A percentile compares a stretch with the other conserved stretches of the same genome.
Conservation (phyloP, 768 basidiomycete genomes). For the Mycena maculata region DNA sequence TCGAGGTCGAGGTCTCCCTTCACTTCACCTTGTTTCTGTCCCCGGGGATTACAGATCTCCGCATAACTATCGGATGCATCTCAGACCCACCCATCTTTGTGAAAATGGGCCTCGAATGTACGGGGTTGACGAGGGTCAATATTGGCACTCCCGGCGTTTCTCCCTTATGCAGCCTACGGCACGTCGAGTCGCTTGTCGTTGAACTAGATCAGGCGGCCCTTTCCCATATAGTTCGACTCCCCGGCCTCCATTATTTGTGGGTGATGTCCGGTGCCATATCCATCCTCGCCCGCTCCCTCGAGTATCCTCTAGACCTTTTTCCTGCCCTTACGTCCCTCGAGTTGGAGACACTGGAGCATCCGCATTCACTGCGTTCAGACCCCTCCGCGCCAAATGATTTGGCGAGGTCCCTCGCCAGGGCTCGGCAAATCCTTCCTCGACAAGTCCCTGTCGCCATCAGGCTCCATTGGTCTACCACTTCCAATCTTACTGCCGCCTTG, state of each 20-base stretch:
- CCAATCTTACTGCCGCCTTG: too few species aligned
- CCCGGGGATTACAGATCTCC: neutral
- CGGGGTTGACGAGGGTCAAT: neutral
- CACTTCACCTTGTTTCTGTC: constrained; percentile 9
- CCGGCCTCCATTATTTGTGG: neutral
- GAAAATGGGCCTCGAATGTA: neutral
- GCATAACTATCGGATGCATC: neutral
- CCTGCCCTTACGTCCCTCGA: neutral
- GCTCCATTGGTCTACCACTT: too few species aligned
- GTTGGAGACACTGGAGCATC: neutral
- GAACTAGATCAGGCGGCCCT: neutral
- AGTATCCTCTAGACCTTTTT: neutral
- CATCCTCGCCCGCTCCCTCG: neutral
- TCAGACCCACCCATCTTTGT: neutral
- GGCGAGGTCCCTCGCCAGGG: too few species aligned
- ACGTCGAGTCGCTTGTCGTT: neutral
- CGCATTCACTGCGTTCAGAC: too few species aligned
- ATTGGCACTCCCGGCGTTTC: neutral
- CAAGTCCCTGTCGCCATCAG: too few species aligned
- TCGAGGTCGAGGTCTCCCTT: neutral
- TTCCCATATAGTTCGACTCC: neutral
- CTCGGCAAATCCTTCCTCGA: too few species aligned
- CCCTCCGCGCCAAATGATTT: too few species aligned
- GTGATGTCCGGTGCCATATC: constrained; percentile 5
- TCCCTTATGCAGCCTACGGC: neutral